Base-by-base conservation (phyloP, 1,139 yeast species). In the Hyphopichia burtonii region DNA sequence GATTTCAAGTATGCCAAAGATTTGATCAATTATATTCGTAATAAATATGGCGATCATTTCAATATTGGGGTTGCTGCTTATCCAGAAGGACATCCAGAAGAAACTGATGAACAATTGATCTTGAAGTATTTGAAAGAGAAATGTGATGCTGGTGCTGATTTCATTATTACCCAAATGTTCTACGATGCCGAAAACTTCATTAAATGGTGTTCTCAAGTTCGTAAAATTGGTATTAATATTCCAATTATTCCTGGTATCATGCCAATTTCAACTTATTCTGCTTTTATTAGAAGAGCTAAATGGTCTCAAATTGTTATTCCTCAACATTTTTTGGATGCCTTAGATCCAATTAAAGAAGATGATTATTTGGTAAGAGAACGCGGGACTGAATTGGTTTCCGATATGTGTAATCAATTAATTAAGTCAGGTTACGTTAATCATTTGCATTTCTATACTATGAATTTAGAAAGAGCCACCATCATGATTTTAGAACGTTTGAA, bases 191-290 rank as follows among this genome's bases (percentile, higher is more conserved):
- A 91, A 41, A 79, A 78, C 49, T 93, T 93, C 63, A 76, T 93
- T 45, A 53, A 65, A 23, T 93, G 99, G 99, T 90, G 95, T 55
- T 63, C 72, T 20, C 67, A 73, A 49, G 78, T 94, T 46, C 78
- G 94, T 50, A 80, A 74, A 28, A 73, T 74, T 27, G 98, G 96
- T n/a, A 77, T 93, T 49, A 74, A 74, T 37, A 82, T 87, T 43
- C 98, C 98, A 33, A 87, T 93, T 52, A 86, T 93, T 47, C 99
- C 99, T 1, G 99, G 99, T 20, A 90, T 93, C 63, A 93, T 93
- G 99, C 99, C 99, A 18, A 91, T 93, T 48, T 84, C 96, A 16
- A 89, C 97, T 9, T 91, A 91, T 66, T 88, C 95, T 31, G 83
- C 96, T 3, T 93, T 93, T 59, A 66, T 89, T 50, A 83, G 99